Evolutionary conservation across 169 alveolate genomes (phyloP).

Genomic region (Gregarina niphandrodes): DNA sequence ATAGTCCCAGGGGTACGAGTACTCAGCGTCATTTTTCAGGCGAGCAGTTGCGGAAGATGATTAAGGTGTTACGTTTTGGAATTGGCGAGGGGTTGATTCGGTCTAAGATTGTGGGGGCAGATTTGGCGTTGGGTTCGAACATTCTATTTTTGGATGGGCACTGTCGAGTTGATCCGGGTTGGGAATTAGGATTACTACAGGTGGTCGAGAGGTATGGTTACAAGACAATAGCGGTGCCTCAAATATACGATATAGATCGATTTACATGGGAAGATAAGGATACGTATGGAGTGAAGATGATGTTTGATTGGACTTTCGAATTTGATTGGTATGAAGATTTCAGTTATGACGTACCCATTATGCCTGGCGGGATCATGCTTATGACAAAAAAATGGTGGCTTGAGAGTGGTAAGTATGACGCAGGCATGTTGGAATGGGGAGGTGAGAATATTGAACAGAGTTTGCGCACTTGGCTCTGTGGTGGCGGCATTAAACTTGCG

Average conservation of each 20-base stretch:
- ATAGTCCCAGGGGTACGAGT: too few species aligned
- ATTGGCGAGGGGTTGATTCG: conserved; percentile 24
- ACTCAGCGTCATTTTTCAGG: too few species aligned
- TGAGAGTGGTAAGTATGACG: conserved; percentile 21
- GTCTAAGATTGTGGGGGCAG: conserved; percentile 26
- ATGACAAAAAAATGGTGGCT: conserved; percentile 24
- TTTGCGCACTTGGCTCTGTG: conserved; percentile 30
- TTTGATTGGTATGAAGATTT: conserved; percentile 27
- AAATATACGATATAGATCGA: conserved; percentile 4
- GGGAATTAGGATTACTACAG: conserved; percentile 19
- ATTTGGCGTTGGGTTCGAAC: conserved; percentile 21
- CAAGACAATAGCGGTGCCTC: neutral
- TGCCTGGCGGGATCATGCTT: conserved; percentile 19
- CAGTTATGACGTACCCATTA: conserved; percentile 14
- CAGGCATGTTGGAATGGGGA: conserved; percentile 27
- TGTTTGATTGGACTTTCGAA: conserved; percentile 28
- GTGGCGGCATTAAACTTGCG: conserved; percentile 19
- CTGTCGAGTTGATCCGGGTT: conserved; percentile 22
- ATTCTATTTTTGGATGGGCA: conserved; percentile 29
- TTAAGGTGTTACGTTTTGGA: conserved; percentile 7
- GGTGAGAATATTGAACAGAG: conserved; percentile 29
- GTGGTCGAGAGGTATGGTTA: conserved; percentile 4
- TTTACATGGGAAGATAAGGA: conserved; percentile 22
- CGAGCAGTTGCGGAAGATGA: neutral
- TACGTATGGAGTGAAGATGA: conserved; percentile 25